Conservation (phyloP, 768 basidiomycete genomes). For the Chalciporus piperatus region DNA sequence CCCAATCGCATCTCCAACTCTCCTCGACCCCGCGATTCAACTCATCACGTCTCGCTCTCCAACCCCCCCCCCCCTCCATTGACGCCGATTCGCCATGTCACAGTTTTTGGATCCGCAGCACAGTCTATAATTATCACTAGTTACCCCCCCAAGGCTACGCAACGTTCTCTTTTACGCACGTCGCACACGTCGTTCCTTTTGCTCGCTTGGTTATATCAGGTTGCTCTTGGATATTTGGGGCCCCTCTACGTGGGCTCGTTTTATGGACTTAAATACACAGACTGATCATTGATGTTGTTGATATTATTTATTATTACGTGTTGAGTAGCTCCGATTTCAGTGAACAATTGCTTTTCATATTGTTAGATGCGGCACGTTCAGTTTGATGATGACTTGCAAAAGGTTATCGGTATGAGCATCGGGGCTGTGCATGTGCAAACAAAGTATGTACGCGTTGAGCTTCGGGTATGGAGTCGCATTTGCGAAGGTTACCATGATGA, state of each 20-base stretch:
- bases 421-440: too few relatives aligned
- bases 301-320: neutral
- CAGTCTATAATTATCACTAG: neutral
- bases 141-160: neutral
- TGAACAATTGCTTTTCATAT: too few relatives aligned
- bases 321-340: neutral
- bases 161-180: too few relatives aligned
- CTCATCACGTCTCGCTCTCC: too few relatives aligned
- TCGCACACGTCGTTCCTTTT: neutral
- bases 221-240: neutral
- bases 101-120: neutral
- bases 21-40: too few relatives aligned
- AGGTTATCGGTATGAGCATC: too few relatives aligned
- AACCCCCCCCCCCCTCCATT: too few relatives aligned
- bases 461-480: neutral
- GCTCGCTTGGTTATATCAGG: neutral
- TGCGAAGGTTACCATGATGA: slow-evolving; percentile 4
- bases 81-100: neutral
- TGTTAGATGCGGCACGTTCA: too few relatives aligned
- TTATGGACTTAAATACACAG: neutral
- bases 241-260: neutral
- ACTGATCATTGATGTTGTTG: neutral
- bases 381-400: too few relatives aligned
- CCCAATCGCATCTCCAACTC: neutral
- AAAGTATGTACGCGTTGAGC: too few relatives aligned